These are phyloP conservation scores for Pyronema domesticum DNA, from an alignment of 495 filamentous ascomycete genomes.

Conservation along the genomic window DNA sequence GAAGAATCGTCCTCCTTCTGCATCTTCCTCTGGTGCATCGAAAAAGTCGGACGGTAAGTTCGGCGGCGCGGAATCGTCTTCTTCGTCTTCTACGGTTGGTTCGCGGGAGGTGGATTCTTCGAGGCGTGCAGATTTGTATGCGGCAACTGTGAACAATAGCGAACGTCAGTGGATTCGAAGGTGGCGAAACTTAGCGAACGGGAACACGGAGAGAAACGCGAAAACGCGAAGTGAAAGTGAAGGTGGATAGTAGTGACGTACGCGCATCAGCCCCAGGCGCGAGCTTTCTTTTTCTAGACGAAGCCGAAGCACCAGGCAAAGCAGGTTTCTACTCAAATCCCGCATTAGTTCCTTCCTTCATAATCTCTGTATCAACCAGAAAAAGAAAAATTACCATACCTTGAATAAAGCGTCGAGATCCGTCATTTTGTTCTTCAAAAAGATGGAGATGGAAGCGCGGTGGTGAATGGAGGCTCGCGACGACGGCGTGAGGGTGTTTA, in stretches of 20 bases:
- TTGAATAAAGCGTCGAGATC: conserved; percentile 76
- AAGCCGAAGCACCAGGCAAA: conserved; percentile 23
- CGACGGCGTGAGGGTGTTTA: too few species aligned
- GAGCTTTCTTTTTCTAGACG: conserved; percentile 54
- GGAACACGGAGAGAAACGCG: background rate
- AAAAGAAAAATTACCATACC: conserved; percentile 28
- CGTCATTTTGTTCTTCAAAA: conserved; percentile 35
- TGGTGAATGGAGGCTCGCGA: too few species aligned
- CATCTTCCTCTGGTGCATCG: conserved; percentile 46
- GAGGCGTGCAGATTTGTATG: conserved; percentile 61
- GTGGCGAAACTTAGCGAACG: background rate
- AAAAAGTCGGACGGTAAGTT: conserved; percentile 41
- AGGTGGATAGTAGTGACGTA: conserved; percentile 28
- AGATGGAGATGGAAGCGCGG: too few species aligned
- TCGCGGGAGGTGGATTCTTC: conserved; percentile 46
- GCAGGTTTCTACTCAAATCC: conserved; percentile 34
- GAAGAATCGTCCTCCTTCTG: conserved; percentile 89
- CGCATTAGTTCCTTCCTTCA: conserved; percentile 10
- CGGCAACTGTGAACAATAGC: conserved; percentile 31
- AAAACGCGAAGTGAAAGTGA: background rate
- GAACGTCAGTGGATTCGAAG: background rate
- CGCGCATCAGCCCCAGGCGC: conserved; percentile 53
- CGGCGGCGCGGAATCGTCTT: conserved; percentile 39
- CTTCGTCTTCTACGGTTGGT: conserved; percentile 45
- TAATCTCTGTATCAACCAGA: background rate